phyloP scores from a whole-genome alignment of 768 basidiomycete species.

The Rhodotorula toruloides region DNA sequence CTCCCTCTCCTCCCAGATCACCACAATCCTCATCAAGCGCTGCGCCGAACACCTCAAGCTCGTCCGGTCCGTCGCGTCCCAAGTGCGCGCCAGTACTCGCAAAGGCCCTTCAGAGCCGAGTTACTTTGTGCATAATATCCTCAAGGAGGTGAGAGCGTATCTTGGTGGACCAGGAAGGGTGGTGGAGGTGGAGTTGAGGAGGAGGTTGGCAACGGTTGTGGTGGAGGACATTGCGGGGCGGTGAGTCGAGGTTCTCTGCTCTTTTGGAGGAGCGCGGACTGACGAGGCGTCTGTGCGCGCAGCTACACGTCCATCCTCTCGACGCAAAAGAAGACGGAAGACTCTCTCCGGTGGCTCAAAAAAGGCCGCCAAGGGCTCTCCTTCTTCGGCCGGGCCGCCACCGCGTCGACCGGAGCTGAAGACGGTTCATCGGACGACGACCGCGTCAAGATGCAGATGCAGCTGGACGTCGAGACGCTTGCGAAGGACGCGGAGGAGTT shows the following conservation, averaged over 20 bases:
- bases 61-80: conserved; percentile 80
- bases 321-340: conserved; percentile 86
- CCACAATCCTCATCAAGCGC: conserved; percentile 67
- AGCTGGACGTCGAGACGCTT: conserved; percentile 77
- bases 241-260: conserved; percentile 36
- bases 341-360: conserved; percentile 75
- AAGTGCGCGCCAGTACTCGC: conserved; percentile 78
- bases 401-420: conserved; percentile 52
- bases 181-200: conserved; percentile 56
- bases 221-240: conserved; percentile 45
- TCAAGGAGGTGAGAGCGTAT: conserved; percentile 65
- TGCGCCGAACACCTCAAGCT: conserved; percentile 78
- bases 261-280: neutral
- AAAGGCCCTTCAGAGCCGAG: conserved; percentile 71
- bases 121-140: conserved; percentile 73
- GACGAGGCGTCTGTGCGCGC: neutral
- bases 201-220: conserved; percentile 43
- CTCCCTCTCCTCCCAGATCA: conserved; percentile 60
- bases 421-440: conserved; percentile 81
- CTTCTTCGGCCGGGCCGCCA: conserved; percentile 58
- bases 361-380: conserved; percentile 70
- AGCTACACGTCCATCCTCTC: conserved; percentile 77
- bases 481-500: conserved; percentile 68
- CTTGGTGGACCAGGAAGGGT: conserved; percentile 61
- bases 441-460: conserved; percentile 77